Percentiles rank a stretch among this genome's conserved stretches.
Evolutionary conservation across 352 stramenopile genomes (phyloP).

Genomic region (Phytophthora sp.): DNA sequence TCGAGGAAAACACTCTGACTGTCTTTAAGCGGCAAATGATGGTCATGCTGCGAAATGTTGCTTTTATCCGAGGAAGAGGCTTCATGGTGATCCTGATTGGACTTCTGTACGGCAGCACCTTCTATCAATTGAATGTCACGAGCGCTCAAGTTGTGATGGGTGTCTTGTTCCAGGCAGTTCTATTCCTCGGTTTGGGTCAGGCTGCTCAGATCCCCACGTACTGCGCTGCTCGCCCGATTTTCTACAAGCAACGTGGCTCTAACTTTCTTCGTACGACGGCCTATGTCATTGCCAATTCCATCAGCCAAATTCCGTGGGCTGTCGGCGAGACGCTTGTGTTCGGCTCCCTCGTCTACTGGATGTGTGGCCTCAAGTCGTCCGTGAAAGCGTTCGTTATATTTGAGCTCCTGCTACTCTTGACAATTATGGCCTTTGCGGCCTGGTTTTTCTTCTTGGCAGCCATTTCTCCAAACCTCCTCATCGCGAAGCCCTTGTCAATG

Average conservation of each 20-base stretch:
- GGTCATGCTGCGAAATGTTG: constrained; percentile 60
- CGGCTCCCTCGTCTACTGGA: constrained; percentile 55
- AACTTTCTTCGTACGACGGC: constrained; percentile 87
- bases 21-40: constrained; percentile 61
- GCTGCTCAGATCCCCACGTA: constrained; percentile 82
- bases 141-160: constrained; percentile 70
- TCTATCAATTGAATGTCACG: constrained; percentile 57
- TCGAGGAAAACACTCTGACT: constrained; percentile 38
- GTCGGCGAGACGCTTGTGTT: constrained; percentile 82
- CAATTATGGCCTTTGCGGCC: constrained; percentile 58
- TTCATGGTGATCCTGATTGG: constrained; percentile 70
- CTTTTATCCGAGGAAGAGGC: constrained; percentile 47
- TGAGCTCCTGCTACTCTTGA: constrained; percentile 53
- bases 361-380: constrained; percentile 48
- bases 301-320: constrained; percentile 55
- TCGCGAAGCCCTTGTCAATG: constrained; percentile 56
- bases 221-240: constrained; percentile 67
- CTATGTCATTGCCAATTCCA: constrained; percentile 72
- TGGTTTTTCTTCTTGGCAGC: constrained; percentile 74
- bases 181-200: constrained; percentile 82
- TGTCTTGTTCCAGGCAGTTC: constrained; percentile 79
- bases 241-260: constrained; percentile 88
- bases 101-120: constrained; percentile 62
- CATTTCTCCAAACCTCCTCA: constrained; percentile 45
- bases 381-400: constrained; percentile 56